A percentile compares a stretch with the other conserved stretches of the same genome.
Evolutionary conservation across 805 yeast species (phyloP).

Genomic region (Brettanomyces custersianus): DNA sequence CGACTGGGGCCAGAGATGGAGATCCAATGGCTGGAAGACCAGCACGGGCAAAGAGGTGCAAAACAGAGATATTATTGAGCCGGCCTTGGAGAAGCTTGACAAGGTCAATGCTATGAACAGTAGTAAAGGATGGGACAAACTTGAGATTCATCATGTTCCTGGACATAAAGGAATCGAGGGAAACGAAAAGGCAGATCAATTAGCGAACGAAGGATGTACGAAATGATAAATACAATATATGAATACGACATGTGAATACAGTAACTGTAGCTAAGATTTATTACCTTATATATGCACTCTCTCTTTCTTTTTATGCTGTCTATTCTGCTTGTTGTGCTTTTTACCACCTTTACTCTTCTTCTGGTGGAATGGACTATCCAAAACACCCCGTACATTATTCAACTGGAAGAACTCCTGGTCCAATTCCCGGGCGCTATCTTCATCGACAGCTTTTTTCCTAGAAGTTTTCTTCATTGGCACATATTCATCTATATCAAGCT

Average conservation of each 20-base stretch:
- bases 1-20: slow-evolving; percentile 55
- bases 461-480: neutral
- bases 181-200: slow-evolving; percentile 65
- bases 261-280: no score
- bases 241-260: no score
- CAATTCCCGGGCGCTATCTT: slow-evolving; percentile 68
- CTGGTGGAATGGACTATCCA: slow-evolving; percentile 69
- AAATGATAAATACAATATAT: no score
- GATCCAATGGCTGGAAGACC: slow-evolving; percentile 42
- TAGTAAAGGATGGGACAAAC: slow-evolving; percentile 25
- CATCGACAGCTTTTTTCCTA: neutral
- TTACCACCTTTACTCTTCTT: slow-evolving; percentile 47
- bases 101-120: slow-evolving; percentile 30
- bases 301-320: slow-evolving; percentile 17
- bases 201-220: slow-evolving; percentile 72
- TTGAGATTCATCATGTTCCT: slow-evolving; percentile 50
- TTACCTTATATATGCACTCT: no score
- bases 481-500: slow-evolving; percentile 61
- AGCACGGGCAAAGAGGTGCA: slow-evolving; percentile 35
- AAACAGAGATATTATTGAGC: slow-evolving; percentile 43
- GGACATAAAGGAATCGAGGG: slow-evolving; percentile 70
- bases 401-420: slow-evolving; percentile 80
- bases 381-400: slow-evolving; percentile 53
- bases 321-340: slow-evolving; percentile 64
- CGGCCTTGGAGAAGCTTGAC: slow-evolving; percentile 13